phyloP scores from a whole-genome alignment of 2,329 filamentous ascomycete species.

The Albophoma yamanashiensis region DNA sequence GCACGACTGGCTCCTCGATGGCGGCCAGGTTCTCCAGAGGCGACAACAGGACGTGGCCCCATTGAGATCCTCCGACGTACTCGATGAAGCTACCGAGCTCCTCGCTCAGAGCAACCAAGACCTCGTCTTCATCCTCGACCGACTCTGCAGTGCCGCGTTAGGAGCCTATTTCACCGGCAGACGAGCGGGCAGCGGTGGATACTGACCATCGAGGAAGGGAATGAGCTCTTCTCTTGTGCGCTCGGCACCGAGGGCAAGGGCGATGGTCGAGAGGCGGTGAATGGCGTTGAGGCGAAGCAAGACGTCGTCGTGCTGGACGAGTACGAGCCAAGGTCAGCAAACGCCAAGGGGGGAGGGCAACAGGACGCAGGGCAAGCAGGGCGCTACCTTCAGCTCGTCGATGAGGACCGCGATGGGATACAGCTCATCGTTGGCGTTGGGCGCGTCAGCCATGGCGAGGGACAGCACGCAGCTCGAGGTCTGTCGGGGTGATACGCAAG shows the following conservation, averaged over 20 bases:
- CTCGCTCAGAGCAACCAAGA: constrained; percentile 91
- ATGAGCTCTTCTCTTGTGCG: constrained; percentile 97
- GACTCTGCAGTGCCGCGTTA: constrained; percentile 55
- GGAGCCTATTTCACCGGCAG: neutral
- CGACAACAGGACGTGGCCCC: constrained; percentile 90
- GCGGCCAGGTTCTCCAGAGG: constrained; percentile 96
- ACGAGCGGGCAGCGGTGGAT: neutral
- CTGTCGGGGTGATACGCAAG: constrained; percentile 9
- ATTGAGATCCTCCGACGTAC: constrained; percentile 90
- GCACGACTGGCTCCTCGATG: constrained; percentile 94
- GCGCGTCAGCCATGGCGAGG: constrained; percentile 75
- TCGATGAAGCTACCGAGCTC: constrained; percentile 96
- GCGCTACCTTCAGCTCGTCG: constrained; percentile 88
- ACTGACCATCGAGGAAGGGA: constrained; percentile 93
- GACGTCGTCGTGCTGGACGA: constrained; percentile 84
- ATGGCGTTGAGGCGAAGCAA: constrained; percentile 96
- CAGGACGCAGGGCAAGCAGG: neutral
- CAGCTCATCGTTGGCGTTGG: constrained; percentile 92
- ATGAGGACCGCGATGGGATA: constrained; percentile 99
- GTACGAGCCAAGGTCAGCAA: constrained; percentile 9
- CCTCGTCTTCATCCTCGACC: constrained; percentile 97
- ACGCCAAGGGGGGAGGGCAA: constrained; percentile 11
- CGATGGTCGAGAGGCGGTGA: constrained; percentile 95
- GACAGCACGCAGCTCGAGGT: constrained; percentile 20
- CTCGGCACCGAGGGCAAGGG: constrained; percentile 88